Base-by-base conservation (phyloP, 352 stramenopile species). In the Saprolegnia diclina region DNA sequence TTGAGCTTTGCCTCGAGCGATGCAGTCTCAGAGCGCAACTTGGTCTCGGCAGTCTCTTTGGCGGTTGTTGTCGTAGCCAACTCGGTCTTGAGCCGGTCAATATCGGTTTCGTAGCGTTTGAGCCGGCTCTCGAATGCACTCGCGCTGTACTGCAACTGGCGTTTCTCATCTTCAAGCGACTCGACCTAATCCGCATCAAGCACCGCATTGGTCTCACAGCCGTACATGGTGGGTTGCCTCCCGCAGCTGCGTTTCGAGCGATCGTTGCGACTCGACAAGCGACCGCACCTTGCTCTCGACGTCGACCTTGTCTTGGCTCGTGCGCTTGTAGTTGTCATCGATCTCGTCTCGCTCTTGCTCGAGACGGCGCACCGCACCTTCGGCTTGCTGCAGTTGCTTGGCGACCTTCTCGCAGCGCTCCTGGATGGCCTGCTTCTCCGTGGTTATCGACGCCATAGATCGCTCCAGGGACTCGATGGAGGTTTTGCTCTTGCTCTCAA, bases 21-120 rank as follows among this genome's bases (percentile, higher is more conserved):
- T 10, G 71, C 54, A 14, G 35, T 40, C 26, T 79, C 72, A 32
- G 76, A 73, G 13, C 65, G 66, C 1, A 64, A 4, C 52, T 77
- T 77, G 5, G 45, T 48, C 9, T 75, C 61, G 6, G 81, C 7
- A 1, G 26, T 53, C 4, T 78, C 71, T 16, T 77, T 77, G 5
- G 79, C 76, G 19, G 79, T 57, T 16, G 76, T 71, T 0, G 71
- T 52, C 5, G 45, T 22, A 38, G 73, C 67, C 1, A 78, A n/a
- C 40, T 83, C 75, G 0, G 64, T 65, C 5, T 56, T 65, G 14
- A 73, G 45, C 0, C 53, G 56, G 5, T 72, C 71, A n/a, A 79
- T 5, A 10, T 83, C 76, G 24, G 42, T 67, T 63, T 87, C 77
- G 11, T 77, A 18, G 11, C 77, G 64, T 52, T 77, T 79, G 16